phyloP scores from a whole-genome alignment of 78 protist species.

The Ministeria vibrans region DNA sequence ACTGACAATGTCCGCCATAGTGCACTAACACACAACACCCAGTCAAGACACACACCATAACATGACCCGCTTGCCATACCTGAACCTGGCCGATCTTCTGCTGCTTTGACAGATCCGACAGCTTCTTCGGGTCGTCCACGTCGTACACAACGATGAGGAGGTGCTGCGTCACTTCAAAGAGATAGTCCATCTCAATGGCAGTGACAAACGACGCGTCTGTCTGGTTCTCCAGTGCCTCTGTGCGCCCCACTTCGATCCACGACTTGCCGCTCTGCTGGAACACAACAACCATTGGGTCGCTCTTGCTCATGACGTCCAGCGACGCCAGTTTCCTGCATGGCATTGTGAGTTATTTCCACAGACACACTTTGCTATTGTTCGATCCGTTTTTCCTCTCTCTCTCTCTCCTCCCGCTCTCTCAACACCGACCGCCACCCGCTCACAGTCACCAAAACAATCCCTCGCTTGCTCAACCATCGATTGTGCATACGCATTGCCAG shows the following conservation, averaged over 20 bases:
- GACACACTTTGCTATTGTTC: no score
- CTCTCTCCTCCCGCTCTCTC: no score
- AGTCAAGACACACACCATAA: no score
- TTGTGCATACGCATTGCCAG: no score
- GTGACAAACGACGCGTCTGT: conserved; percentile 32
- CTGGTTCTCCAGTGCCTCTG: conserved; percentile 36
- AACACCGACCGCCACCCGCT: no score
- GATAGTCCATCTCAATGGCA: conserved; percentile 29
- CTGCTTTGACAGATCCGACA: neutral
- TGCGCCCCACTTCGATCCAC: conserved; percentile 9
- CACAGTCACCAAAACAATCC: no score
- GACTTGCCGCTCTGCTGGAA: neutral
- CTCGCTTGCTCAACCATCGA: no score
- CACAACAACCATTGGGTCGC: neutral
- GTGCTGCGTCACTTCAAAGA: conserved; percentile 46
- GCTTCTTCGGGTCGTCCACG: conserved; percentile 23
- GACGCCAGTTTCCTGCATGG: neutral
- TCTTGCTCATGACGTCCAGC: neutral
- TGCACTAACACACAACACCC: no score
- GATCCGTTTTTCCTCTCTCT: no score
- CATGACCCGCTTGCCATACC: no score
- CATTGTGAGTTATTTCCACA: no score
- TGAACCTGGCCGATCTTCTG: conserved; percentile 39
- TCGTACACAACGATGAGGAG: conserved; percentile 28
- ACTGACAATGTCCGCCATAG: no score